Evolutionary conservation across 345 rosid species (phyloP).

Genomic region (Sonneratia caseolaris): DNA sequence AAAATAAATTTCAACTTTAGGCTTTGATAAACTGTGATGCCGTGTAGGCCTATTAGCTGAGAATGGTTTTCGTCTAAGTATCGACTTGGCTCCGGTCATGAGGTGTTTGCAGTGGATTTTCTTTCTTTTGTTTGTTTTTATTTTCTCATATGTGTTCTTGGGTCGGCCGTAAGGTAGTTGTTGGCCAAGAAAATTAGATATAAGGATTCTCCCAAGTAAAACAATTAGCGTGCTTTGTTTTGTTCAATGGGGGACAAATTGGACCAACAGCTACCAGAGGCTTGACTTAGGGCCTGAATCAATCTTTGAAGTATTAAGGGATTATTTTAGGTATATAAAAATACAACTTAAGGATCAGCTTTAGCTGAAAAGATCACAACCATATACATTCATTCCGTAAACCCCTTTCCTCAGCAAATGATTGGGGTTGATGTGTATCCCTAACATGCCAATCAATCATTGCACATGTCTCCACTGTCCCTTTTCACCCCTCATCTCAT

Average conservation of each 20-base stretch:
- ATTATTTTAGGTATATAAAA: background rate
- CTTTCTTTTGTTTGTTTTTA: background rate
- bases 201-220: background rate
- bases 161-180: background rate
- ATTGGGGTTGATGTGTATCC: conserved; percentile 18
- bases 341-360: background rate
- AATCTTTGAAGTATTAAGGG: background rate
- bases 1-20: too few species aligned
- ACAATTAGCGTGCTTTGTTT: background rate
- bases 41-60: background rate
- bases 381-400: conserved; percentile 11
- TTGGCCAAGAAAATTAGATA: background rate
- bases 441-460: conserved; percentile 32
- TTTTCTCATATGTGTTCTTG: background rate
- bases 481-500: conserved; percentile 4
- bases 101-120: too few species aligned
- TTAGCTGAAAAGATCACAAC: background rate
- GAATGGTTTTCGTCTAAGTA: too few species aligned
- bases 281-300: background rate
- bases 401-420: conserved; percentile 14
- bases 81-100: background rate
- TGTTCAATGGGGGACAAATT: conserved; percentile 7
- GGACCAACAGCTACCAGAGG: conserved; percentile 1
- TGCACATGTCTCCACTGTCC: conserved; percentile 32
- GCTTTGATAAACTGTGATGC: too few species aligned